Conservation (phyloP, 2,329 filamentous ascomycete species). For the Xylariaceae sp. region DNA sequence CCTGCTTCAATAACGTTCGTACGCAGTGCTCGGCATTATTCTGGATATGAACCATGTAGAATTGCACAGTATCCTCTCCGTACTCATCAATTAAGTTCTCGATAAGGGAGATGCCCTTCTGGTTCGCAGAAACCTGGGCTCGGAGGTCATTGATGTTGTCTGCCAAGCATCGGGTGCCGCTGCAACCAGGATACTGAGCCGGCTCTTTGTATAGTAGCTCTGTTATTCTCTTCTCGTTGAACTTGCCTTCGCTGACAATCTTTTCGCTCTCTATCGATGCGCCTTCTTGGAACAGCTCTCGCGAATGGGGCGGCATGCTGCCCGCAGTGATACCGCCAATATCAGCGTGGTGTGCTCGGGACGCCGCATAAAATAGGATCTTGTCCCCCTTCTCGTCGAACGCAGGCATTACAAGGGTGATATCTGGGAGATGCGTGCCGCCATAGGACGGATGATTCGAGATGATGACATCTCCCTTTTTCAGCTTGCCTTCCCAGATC, state of each 20-base stretch:
- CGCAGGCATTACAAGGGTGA: slow-evolving; percentile 79
- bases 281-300: slow-evolving; percentile 60
- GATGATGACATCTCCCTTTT: slow-evolving; percentile 79
- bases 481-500: slow-evolving; percentile 78
- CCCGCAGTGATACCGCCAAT: slow-evolving; percentile 77
- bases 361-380: slow-evolving; percentile 82
- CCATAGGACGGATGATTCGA: slow-evolving; percentile 85
- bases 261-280: slow-evolving; percentile 63
- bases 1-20: slow-evolving; percentile 67
- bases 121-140: slow-evolving; percentile 77
- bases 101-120: slow-evolving; percentile 77
- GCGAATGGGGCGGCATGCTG: slow-evolving; percentile 72
- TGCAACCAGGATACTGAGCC: slow-evolving; percentile 70
- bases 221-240: slow-evolving; percentile 73
- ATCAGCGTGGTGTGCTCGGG: slow-evolving; percentile 79
- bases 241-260: slow-evolving; percentile 72
- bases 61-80: slow-evolving; percentile 71
- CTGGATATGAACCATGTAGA: slow-evolving; percentile 79
- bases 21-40: slow-evolving; percentile 73
- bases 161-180: slow-evolving; percentile 71
- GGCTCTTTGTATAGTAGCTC: slow-evolving; percentile 71
- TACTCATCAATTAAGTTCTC: slow-evolving; percentile 72
- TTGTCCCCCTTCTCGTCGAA: slow-evolving; percentile 67
- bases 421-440: slow-evolving; percentile 81
- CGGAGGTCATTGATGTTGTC: slow-evolving; percentile 82